These are phyloP conservation scores for Aspergillus sparsus DNA, from an alignment of 495 filamentous ascomycete species.

Conservation along the genomic window DNA sequence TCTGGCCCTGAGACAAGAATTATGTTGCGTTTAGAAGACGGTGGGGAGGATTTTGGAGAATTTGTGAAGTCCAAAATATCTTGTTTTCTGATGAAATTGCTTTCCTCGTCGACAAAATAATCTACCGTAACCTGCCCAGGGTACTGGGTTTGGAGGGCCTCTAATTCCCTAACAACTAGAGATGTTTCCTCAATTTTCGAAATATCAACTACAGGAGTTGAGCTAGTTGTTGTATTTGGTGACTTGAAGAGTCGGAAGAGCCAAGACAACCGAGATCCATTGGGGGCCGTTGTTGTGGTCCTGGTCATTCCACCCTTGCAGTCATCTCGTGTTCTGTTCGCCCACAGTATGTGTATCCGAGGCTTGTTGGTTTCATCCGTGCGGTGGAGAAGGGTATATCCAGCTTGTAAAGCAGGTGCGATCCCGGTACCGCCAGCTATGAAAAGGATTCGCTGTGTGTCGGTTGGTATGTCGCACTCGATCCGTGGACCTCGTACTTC, in stretches of 20 bases:
- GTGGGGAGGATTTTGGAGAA: constrained; percentile 24
- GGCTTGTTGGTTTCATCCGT: constrained; percentile 28
- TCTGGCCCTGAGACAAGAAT: constrained; percentile 85
- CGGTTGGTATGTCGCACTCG: constrained; percentile 62
- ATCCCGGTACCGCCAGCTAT: constrained; percentile 93
- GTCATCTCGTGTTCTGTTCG: constrained; percentile 60
- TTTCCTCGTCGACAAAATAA: constrained; percentile 80
- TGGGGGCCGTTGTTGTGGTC: constrained; percentile 28
- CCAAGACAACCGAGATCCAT: constrained; percentile 31
- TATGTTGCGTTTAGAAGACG: constrained; percentile 50
- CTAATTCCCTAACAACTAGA: constrained; percentile 62
- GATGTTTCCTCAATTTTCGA: constrained; percentile 21
- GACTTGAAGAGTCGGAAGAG: constrained; percentile 33
- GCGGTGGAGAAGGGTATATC: constrained; percentile 54
- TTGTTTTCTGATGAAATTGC: constrained; percentile 57
- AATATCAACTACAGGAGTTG: not conserved
- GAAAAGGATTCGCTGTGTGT: constrained; percentile 67
- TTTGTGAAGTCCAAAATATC: constrained; percentile 44
- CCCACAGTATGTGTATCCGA: constrained; percentile 68
- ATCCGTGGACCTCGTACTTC: constrained; percentile 76
- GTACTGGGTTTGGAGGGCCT: constrained; percentile 56
- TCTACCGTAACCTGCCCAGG: constrained; percentile 58
- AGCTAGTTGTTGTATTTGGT: constrained; percentile 6
- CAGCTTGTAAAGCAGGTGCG: constrained; percentile 83
- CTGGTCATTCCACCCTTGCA: constrained; percentile 48